A percentile compares a stretch with the other conserved stretches of the same genome.
Conservation (phyloP, 2,329 filamentous ascomycete genomes). For the Cladophialophora immunda region DNA sequence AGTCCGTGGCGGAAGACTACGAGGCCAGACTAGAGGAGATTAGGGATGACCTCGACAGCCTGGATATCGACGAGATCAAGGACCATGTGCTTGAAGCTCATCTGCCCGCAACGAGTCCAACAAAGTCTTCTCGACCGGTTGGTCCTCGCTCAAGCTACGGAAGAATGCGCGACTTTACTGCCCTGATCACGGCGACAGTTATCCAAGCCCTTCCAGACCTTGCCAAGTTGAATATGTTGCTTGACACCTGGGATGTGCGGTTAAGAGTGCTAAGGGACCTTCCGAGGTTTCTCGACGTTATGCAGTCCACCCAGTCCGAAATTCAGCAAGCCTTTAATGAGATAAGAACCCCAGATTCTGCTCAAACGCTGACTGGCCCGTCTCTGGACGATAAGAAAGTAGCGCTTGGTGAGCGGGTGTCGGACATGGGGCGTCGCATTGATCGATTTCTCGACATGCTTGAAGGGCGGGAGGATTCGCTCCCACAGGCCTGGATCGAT, state of each 20-base stretch:
- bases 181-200: constrained; percentile 88
- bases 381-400: constrained; percentile 56
- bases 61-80: constrained; percentile 78
- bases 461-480: constrained; percentile 81
- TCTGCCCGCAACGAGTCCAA: constrained; percentile 52
- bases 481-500: constrained; percentile 89
- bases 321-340: constrained; percentile 48
- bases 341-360: constrained; percentile 38
- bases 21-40: constrained; percentile 80
- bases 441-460: constrained; percentile 88
- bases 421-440: constrained; percentile 73
- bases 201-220: constrained; percentile 86
- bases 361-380: constrained; percentile 42
- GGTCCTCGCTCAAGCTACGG: constrained; percentile 63
- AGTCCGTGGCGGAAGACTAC: constrained; percentile 70
- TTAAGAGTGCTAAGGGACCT: constrained; percentile 77
- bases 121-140: constrained; percentile 51
- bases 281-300: constrained; percentile 70
- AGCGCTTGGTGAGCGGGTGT: constrained; percentile 74
- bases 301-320: constrained; percentile 57
- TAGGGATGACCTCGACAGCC: constrained; percentile 54
- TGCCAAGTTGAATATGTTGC: constrained; percentile 74
- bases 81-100: constrained; percentile 84
- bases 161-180: constrained; percentile 86
- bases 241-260: constrained; percentile 80